A percentile compares a stretch with the other conserved stretches of the same genome.
phyloP scores from a whole-genome alignment of 148 eudicot genomes.

The Rhododendron molle region DNA sequence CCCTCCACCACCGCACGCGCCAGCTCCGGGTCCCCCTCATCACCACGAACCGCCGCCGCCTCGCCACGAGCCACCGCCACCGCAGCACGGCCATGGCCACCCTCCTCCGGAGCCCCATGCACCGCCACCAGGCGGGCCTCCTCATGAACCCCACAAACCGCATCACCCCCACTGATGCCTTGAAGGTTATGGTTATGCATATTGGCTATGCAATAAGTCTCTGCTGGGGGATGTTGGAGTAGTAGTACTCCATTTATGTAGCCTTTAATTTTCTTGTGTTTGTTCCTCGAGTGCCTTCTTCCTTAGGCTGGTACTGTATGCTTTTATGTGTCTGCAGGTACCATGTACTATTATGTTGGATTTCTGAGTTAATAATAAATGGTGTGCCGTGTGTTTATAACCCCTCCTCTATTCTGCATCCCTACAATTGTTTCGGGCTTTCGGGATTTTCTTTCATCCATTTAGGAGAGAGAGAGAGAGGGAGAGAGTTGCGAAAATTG shows the following conservation, averaged over 20 bases:
- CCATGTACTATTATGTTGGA: background rate
- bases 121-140: background rate
- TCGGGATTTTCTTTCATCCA: background rate
- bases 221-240: background rate
- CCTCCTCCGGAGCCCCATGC: conserved; percentile 8
- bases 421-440: background rate
- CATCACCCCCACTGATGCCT: background rate
- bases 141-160: conserved; percentile 10
- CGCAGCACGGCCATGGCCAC: conserved; percentile 1
- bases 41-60: conserved; percentile 2
- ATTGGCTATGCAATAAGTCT: background rate
- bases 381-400: background rate
- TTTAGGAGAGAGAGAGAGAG: background rate
- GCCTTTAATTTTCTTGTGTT: background rate
- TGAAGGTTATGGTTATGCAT: background rate
- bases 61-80: conserved; percentile 3
- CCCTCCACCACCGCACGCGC: conserved; percentile 3
- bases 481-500: background rate
- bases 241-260: background rate
- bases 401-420: background rate
- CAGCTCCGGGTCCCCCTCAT: conserved; percentile 5
- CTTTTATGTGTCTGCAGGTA: background rate
- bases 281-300: background rate
- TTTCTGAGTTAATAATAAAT: background rate
- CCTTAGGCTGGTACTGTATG: background rate